Evolutionary conservation across 768 basidiomycete genomes (phyloP), one percentile per base, ranked within the genome.

Genomic region (Suillus clintonianus): DNA sequence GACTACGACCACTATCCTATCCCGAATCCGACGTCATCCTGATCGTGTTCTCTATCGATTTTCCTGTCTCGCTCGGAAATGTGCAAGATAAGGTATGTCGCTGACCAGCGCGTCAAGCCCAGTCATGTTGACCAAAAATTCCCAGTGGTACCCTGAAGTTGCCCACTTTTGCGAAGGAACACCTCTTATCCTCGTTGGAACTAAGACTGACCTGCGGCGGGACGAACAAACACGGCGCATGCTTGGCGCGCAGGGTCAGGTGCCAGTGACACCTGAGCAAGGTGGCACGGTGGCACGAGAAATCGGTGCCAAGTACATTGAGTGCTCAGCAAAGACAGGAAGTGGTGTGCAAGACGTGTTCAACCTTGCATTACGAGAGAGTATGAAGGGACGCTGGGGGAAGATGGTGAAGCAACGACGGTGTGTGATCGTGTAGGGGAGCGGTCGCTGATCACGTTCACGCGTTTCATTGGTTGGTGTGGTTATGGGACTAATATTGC

Each of bases 301-400:
- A 71, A 99, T 99, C 59, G 95, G 95, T 30, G 95, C 95, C 19
- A 85, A 87, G 74, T 99, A 99, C 74, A 82, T 90, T 65, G 97
- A 99, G 76, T 99, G 97, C 77, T 92, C 90, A 39, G 93, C 96
- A 53, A 98, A 97, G 81, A 89, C 87, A n/a, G 94, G 95, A 5
- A 80, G 79, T 17, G 94, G 94, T 55, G 94, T 99, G 50, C 89
- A 92, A 67, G 94, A 96, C 53, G 96, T 99, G 42, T 99, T 99
- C 76, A 83, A 88, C 45, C 83, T 90, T 15, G 97, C 97, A 7
- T 79, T 99, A 64, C 86, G 86, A 75, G 95, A 98, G 81, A 94
- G 94, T 71, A 84, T 98, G 87, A 89, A 83, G 67, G 87, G 90
- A 22, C 81, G 85, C 59, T 91, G 91, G 88, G 86, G 87, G 37